phyloP scores from a whole-genome alignment of 495 filamentous ascomycete genomes.

The Penicillium tannophilum region DNA sequence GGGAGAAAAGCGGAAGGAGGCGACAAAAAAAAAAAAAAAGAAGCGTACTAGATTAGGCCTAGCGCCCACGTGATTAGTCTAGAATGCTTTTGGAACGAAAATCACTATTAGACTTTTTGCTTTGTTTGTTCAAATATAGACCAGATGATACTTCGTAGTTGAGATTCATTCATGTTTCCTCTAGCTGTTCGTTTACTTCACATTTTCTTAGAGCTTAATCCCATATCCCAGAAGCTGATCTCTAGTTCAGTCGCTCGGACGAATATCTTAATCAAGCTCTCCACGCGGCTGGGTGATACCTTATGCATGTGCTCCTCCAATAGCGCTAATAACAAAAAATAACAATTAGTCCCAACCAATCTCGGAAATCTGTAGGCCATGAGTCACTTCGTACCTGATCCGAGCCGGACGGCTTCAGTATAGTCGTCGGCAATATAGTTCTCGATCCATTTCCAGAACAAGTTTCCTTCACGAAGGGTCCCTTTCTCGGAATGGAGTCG shows the following conservation, averaged over 20 bases:
- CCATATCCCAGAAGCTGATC: slow-evolving; percentile 88
- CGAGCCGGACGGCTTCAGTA: slow-evolving; percentile 63
- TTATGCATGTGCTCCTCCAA: slow-evolving; percentile 69
- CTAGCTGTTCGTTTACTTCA: slow-evolving; percentile 3
- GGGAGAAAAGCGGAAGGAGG: slow-evolving; percentile 28
- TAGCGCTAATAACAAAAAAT: slow-evolving; percentile 50
- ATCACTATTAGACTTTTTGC: not conserved
- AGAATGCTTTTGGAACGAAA: not conserved
- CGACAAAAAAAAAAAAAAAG: slow-evolving; percentile 13
- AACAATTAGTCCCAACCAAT: slow-evolving; percentile 19
- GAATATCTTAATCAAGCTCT: slow-evolving; percentile 81
- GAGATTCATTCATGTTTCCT: no score
- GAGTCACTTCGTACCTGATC: slow-evolving; percentile 56
- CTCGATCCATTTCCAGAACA: slow-evolving; percentile 89
- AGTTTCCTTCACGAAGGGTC: slow-evolving; percentile 66
- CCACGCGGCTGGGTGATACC: slow-evolving; percentile 72
- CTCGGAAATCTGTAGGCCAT: slow-evolving; percentile 9
- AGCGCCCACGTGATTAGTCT: slow-evolving; percentile 4
- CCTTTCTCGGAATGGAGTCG: slow-evolving; percentile 58
- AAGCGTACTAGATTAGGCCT: not conserved
- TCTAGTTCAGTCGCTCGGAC: slow-evolving; percentile 90
- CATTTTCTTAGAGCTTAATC: slow-evolving; percentile 42
- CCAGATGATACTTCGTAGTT: no score
- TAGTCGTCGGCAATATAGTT: slow-evolving; percentile 85
- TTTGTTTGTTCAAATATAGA: no score